These are phyloP conservation scores for Helotiales sp. DNA, from an alignment of 2,329 filamentous ascomycete genomes.

Conservation along the genomic window DNA sequence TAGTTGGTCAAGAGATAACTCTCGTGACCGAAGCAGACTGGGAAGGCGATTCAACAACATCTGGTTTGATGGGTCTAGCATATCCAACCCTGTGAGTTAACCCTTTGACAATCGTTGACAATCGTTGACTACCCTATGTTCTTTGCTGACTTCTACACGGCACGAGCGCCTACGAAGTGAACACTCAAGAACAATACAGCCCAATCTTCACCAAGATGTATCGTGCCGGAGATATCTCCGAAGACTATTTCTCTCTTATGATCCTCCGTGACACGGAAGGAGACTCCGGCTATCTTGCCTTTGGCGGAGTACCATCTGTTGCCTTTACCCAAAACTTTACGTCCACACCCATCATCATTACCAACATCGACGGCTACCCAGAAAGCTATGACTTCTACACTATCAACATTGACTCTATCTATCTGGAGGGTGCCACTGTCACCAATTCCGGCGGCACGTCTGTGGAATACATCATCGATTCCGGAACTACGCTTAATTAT, in stretches of 20 bases:
- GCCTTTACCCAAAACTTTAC: conserved; percentile 13
- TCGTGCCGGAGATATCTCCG: conserved; percentile 40
- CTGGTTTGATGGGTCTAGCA: conserved; percentile 51
- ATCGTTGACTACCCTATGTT: too few species aligned
- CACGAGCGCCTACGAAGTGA: background rate
- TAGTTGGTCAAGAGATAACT: conserved; percentile 42
- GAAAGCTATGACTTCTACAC: too few species aligned
- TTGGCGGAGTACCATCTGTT: conserved; percentile 50
- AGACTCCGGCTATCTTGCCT: conserved; percentile 44
- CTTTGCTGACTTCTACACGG: too few species aligned
- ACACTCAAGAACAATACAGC: conserved; percentile 39
- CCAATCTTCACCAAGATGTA: conserved; percentile 50
- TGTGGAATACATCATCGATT: conserved; percentile 37
- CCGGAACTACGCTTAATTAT: conserved; percentile 43
- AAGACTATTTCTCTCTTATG: conserved; percentile 49
- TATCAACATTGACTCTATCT: too few species aligned
- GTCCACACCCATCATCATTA: conserved; percentile 11
- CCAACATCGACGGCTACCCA: too few species aligned
- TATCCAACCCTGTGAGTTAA: conserved; percentile 43
- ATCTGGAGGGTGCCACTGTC: too few species aligned
- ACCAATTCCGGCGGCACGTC: too few species aligned
- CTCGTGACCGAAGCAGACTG: conserved; percentile 44
- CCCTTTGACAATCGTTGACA: background rate
- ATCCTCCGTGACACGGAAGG: conserved; percentile 35
- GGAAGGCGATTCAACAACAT: conserved; percentile 45